Percentiles rank a stretch among this genome's conserved stretches.
phyloP scores from a whole-genome alignment of 352 stramenopile species.

The Pythium aphanidermatum region DNA sequence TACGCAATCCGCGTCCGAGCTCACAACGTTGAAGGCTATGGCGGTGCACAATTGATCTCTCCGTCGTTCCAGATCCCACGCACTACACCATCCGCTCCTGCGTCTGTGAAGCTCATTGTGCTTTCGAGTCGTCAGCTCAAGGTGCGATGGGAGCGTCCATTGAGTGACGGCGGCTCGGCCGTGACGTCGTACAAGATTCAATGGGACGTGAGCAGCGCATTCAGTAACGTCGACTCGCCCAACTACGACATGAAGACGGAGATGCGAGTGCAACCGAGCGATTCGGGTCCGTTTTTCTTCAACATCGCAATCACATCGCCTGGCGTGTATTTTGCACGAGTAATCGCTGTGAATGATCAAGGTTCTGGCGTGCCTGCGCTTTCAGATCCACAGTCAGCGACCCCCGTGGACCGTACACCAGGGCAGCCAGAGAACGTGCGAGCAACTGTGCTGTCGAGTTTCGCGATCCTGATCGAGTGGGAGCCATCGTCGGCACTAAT shows the following conservation, averaged over 20 bases:
- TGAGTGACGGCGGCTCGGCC: slow-evolving; percentile 51
- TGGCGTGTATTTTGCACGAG: slow-evolving; percentile 83
- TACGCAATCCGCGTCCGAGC: slow-evolving; percentile 62
- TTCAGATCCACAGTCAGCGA: slow-evolving; percentile 43
- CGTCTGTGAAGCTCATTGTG: slow-evolving; percentile 36
- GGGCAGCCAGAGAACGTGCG: slow-evolving; percentile 53
- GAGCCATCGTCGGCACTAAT: slow-evolving; percentile 72
- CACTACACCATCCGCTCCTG: slow-evolving; percentile 31
- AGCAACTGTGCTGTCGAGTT: slow-evolving; percentile 80
- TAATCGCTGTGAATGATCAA: slow-evolving; percentile 91
- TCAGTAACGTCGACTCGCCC: slow-evolving; percentile 65
- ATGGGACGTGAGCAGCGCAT: slow-evolving; percentile 82
- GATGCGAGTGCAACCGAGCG: slow-evolving; percentile 30
- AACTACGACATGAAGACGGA: slow-evolving; percentile 57
- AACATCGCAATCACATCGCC: slow-evolving; percentile 80
- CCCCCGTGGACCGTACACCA: slow-evolving; percentile 65
- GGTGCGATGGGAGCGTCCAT: slow-evolving; percentile 59
- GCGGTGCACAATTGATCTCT: slow-evolving; percentile 36
- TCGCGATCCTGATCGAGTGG: slow-evolving; percentile 92
- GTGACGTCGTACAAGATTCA: slow-evolving; percentile 90
- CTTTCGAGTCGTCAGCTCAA: slow-evolving; percentile 75
- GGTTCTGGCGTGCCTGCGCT: slow-evolving; percentile 44
- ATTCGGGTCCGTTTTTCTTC: slow-evolving; percentile 78
- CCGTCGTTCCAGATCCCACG: slow-evolving; percentile 51
- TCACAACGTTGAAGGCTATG: slow-evolving; percentile 57